Evolutionary conservation across 768 basidiomycete species (phyloP), one percentile per base, ranked within the genome.

Genomic region (Chiua virens): DNA sequence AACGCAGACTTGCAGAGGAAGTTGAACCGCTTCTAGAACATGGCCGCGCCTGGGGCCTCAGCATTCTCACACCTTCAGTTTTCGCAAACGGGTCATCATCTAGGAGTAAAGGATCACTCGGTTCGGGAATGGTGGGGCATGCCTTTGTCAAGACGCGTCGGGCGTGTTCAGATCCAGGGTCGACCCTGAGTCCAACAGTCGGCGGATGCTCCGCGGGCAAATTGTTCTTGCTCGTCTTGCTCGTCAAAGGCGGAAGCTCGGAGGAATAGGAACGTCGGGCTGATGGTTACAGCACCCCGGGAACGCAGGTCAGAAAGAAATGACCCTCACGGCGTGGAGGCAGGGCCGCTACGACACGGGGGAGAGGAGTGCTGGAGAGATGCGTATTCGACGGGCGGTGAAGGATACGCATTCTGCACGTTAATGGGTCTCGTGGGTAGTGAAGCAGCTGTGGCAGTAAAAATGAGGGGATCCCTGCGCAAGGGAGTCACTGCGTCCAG

Each of bases 381-480:
- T 3, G 43, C 45, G 43, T 41, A 47, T n/a, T 69, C 62, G 2
- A 35, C 41, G 9, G 71, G 71, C 0, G 69, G 69, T 4, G 57
- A 54, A 25, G 56, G n/a, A n/a, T n/a, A n/a, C n/a, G n/a, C n/a
- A n/a, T n/a, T n/a, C n/a, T n/a, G n/a, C n/a, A n/a, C n/a, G n/a
- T n/a, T n/a, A n/a, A n/a, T n/a, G n/a, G n/a, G n/a, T n/a, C n/a
- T n/a, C 28, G 57, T 21, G 44, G 50, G 42, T 15, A 68, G 61
- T 25, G 62, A 63, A 7, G 61, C 50, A 18, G 66, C 46, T 13
- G 79, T 81, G 4, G 84, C 81, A 7, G 82, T 65, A 49, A 87
- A 87, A 28, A 88, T 87, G 21, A 82, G 72, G 1, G 86, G 84
- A 20, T 79, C 81, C 18, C 78, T 79, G 49, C 71, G 73, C 6